Evolutionary conservation across 345 rosid species (phyloP).

Genomic region (Citropsis articulata): DNA sequence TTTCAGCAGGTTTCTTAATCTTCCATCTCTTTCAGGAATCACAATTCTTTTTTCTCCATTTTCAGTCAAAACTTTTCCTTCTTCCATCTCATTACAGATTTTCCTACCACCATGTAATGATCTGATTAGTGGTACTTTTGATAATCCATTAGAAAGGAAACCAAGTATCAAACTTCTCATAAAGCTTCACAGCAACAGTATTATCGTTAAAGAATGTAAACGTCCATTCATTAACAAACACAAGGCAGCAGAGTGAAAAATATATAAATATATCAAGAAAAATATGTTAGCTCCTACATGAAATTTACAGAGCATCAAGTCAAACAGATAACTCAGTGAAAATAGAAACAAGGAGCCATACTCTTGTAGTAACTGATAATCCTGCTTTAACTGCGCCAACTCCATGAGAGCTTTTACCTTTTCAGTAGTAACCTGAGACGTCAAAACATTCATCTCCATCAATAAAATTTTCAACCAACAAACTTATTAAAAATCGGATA

Average conservation of each 20-base stretch:
- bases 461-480: conserved; percentile 3
- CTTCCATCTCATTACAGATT: conserved; percentile 38
- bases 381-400: conserved; percentile 76
- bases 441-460: conserved; percentile 9
- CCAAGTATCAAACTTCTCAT: neutral
- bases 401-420: conserved; percentile 96
- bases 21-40: conserved; percentile 61
- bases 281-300: neutral
- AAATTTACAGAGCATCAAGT: neutral
- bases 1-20: conserved; percentile 71
- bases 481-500: neutral
- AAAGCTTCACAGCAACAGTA: conserved; percentile 10
- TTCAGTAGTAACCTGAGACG: conserved; percentile 80
- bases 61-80: conserved; percentile 34
- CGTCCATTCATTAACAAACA: neutral
- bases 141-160: neutral
- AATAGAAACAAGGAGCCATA: conserved; percentile 28
- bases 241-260: neutral
- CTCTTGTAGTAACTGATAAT: conserved; percentile 65
- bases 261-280: neutral
- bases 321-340: neutral
- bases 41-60: conserved; percentile 31
- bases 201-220: neutral
- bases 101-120: conserved; percentile 40
- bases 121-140: neutral